A percentile compares a stretch with the other conserved stretches of the same genome.
Evolutionary conservation across 106 monocot genomes (phyloP).

Genomic region (Ottelia alismoides): DNA sequence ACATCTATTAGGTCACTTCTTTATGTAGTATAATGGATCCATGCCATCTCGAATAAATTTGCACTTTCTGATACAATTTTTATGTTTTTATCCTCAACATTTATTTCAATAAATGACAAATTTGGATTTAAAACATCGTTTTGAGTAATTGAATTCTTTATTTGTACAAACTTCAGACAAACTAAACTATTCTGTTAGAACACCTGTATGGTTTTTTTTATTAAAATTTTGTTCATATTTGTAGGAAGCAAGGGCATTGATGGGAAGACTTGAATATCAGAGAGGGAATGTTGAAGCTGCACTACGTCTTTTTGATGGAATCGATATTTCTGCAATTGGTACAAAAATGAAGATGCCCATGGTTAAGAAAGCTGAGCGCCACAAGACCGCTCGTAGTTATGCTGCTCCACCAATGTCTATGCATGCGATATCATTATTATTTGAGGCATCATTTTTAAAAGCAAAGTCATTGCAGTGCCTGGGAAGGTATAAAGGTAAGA

Average conservation of each 20-base stretch:
- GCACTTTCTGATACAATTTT: too few relatives aligned
- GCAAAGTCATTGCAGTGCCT: conserved; percentile 69
- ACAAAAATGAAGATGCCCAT: conserved; percentile 66
- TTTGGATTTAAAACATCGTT: too few relatives aligned
- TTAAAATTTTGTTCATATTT: too few relatives aligned
- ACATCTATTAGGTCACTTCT: too few relatives aligned
- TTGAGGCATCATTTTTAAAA: conserved; percentile 85
- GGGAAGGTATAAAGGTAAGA: conserved; percentile 70
- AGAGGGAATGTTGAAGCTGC: conserved; percentile 91
- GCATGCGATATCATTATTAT: conserved; percentile 60
- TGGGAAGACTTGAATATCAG: conserved; percentile 86
- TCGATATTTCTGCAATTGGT: conserved; percentile 52
- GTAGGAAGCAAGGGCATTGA: conserved; percentile 90
- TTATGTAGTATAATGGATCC: too few relatives aligned
- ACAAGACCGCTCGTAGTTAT: conserved; percentile 31
- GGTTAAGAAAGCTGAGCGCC: conserved; percentile 27
- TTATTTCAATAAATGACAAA: too few relatives aligned
- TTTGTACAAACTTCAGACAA: too few relatives aligned
- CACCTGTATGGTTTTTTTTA: too few relatives aligned
- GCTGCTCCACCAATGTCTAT: conserved; percentile 37
- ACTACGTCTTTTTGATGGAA: conserved; percentile 77
- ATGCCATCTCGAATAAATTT: too few relatives aligned
- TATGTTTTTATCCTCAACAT: too few relatives aligned
- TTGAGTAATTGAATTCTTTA: too few relatives aligned
- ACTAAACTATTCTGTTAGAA: too few relatives aligned